A percentile compares a stretch with the other conserved stretches of the same genome.
Conservation (phyloP, 2,329 filamentous ascomycete genomes). For the Fusarium azukiicola region DNA sequence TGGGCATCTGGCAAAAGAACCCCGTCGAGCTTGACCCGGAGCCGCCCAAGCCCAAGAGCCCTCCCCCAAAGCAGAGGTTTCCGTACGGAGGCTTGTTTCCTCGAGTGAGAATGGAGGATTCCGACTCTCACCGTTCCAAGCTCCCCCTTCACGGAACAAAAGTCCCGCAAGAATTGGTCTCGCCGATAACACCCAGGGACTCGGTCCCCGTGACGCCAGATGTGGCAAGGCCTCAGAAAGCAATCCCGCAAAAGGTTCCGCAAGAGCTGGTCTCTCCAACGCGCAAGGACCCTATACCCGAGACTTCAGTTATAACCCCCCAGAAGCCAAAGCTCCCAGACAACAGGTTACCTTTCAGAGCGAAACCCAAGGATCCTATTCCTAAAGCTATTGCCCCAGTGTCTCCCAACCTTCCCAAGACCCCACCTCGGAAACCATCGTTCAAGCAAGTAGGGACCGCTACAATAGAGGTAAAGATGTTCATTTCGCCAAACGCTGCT, state of each 20-base stretch:
- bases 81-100: background rate
- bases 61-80: background rate
- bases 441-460: slow-evolving; percentile 16
- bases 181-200: background rate
- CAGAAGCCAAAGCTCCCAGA: background rate
- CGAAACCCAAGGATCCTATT: background rate
- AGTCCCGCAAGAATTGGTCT: background rate
- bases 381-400: background rate
- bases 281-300: background rate
- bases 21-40: slow-evolving; percentile 3
- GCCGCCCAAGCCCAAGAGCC: background rate
- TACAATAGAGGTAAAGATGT: slow-evolving; percentile 11
- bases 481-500: background rate
- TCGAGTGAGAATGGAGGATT: background rate
- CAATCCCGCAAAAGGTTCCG: background rate
- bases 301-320: background rate
- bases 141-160: background rate
- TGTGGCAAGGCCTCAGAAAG: background rate
- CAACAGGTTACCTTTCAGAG: background rate
- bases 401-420: background rate
- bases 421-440: background rate
- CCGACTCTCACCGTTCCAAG: too few species aligned
- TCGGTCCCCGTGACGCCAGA: background rate
- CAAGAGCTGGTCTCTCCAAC: background rate
- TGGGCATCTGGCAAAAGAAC: slow-evolving; percentile 4